Evolutionary conservation across 164 flowering plant species (phyloP).

Genomic region (Paratinospora sagittata): DNA sequence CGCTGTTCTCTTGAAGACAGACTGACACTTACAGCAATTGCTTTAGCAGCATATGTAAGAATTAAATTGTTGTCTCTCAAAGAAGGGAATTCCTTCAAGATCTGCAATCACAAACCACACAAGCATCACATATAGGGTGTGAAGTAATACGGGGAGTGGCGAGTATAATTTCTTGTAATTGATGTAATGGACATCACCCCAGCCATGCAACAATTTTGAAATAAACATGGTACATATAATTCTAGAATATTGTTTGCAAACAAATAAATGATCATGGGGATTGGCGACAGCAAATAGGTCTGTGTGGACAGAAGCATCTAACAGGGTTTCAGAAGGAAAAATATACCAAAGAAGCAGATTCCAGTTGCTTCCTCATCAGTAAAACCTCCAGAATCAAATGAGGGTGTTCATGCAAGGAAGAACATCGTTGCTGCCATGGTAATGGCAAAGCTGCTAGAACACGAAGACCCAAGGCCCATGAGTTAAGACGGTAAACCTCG

Average conservation of each 20-base stretch:
- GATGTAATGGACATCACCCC: neutral
- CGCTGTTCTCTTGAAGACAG: conserved; percentile 71
- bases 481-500: conserved; percentile 79
- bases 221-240: neutral
- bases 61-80: conserved; percentile 68
- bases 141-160: neutral
- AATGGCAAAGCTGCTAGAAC: conserved; percentile 89
- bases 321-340: neutral
- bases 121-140: neutral
- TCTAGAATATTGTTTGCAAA: neutral
- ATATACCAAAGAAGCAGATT: conserved; percentile 88
- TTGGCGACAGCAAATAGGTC: neutral
- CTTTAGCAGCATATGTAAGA: conserved; percentile 80
- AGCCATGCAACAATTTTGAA: neutral
- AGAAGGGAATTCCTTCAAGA: conserved; percentile 85
- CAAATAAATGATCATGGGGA: no score
- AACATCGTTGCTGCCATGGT: conserved; percentile 98
- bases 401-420: conserved; percentile 95
- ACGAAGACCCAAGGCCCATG: conserved; percentile 98
- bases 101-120: conserved; percentile 40
- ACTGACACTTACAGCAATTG: conserved; percentile 63
- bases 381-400: conserved; percentile 89
- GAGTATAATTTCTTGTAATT: neutral
- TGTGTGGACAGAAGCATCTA: neutral
- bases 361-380: conserved; percentile 94